Percentiles rank a stretch among this genome's conserved stretches.
Evolutionary conservation across 2,329 filamentous ascomycete species (phyloP).

Genomic region (Colletotrichum aenigma): DNA sequence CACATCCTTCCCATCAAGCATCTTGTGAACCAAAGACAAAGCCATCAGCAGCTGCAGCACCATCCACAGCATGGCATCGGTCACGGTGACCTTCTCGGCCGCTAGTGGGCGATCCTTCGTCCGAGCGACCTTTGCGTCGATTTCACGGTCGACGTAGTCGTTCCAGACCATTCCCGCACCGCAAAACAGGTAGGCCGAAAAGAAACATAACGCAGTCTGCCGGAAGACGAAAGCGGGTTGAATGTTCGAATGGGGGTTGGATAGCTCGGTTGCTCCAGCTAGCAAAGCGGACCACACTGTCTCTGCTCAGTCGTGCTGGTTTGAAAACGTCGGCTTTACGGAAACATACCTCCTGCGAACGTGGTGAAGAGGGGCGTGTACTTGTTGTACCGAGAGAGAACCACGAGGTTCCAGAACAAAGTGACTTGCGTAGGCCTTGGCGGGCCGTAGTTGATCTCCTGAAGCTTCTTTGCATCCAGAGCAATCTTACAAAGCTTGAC

Average conservation of each 20-base stretch:
- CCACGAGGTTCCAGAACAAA: conserved; percentile 7
- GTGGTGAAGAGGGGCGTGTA: conserved; percentile 18
- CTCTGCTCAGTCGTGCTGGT: background rate
- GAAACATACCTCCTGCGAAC: conserved; percentile 11
- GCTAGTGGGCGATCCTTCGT: conserved; percentile 31
- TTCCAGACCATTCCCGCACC: conserved; percentile 35
- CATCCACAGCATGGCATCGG: conserved; percentile 24
- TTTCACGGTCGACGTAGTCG: conserved; percentile 31
- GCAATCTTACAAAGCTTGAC: conserved; percentile 1
- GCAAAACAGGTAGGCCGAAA: conserved; percentile 28
- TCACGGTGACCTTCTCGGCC: conserved; percentile 24
- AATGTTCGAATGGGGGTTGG: background rate
- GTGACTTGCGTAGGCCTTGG: conserved; percentile 13
- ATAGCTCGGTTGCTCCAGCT: conserved; percentile 11
- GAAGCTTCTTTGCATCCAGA: conserved; percentile 5
- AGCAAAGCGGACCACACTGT: conserved; percentile 17
- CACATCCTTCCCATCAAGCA: conserved; percentile 15
- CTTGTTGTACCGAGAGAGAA: conserved; percentile 15
- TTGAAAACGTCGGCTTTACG: too few relatives aligned
- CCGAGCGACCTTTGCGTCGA: conserved; percentile 29
- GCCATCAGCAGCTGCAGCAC: conserved; percentile 9
- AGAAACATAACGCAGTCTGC: conserved; percentile 25
- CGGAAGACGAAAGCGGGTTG: conserved; percentile 23
- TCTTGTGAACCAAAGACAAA: conserved; percentile 5
- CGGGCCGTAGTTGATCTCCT: conserved; percentile 8